Conservation (phyloP, 495 filamentous ascomycete genomes). For the Aspergillus taichungensis region DNA sequence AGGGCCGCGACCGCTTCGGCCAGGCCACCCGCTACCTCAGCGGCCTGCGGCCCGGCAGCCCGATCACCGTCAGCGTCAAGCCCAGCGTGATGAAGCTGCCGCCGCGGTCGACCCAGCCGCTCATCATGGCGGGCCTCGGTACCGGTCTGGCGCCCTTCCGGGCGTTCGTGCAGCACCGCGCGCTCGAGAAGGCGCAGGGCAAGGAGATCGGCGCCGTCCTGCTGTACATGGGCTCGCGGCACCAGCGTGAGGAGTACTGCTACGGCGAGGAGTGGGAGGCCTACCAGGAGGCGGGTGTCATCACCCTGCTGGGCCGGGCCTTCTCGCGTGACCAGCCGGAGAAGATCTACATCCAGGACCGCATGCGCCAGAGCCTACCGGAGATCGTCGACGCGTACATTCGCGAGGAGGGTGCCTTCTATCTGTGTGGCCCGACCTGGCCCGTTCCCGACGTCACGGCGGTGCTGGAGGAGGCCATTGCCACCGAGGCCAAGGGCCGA, state of each 20-base stretch:
- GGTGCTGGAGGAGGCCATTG: slow-evolving; percentile 88
- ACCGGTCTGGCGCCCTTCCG: slow-evolving; percentile 97
- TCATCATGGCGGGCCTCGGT: slow-evolving; percentile 99
- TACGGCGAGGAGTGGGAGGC: slow-evolving; percentile 99
- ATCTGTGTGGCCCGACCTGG: slow-evolving; percentile 97
- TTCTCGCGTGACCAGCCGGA: slow-evolving; percentile 95
- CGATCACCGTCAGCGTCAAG: slow-evolving; percentile 87
- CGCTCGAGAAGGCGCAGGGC: slow-evolving; percentile 91
- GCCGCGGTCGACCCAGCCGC: slow-evolving; percentile 68
- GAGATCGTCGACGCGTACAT: slow-evolving; percentile 88
- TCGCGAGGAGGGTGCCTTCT: slow-evolving; percentile 82
- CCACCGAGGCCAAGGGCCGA: slow-evolving; percentile 54
- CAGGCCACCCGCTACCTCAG: slow-evolving; percentile 87
- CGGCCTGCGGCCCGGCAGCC: slow-evolving; percentile 58
- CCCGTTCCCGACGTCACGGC: slow-evolving; percentile 96
- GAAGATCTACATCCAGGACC: slow-evolving; percentile 99
- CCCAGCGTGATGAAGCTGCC: slow-evolving; percentile 98
- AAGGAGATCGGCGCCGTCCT: slow-evolving; percentile 89
- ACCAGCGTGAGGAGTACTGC: slow-evolving; percentile 96
- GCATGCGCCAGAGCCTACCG: slow-evolving; percentile 81
- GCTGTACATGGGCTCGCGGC: slow-evolving; percentile 92
- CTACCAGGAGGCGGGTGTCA: slow-evolving; percentile 88
- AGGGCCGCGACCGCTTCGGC: slow-evolving; percentile 83
- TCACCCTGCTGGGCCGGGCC: slow-evolving; percentile 86
- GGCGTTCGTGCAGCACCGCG: slow-evolving; percentile 95